Evolutionary conservation across 495 filamentous ascomycete species (phyloP), one percentile per base, ranked within the genome.

Genomic region (Physcia stellaris): DNA sequence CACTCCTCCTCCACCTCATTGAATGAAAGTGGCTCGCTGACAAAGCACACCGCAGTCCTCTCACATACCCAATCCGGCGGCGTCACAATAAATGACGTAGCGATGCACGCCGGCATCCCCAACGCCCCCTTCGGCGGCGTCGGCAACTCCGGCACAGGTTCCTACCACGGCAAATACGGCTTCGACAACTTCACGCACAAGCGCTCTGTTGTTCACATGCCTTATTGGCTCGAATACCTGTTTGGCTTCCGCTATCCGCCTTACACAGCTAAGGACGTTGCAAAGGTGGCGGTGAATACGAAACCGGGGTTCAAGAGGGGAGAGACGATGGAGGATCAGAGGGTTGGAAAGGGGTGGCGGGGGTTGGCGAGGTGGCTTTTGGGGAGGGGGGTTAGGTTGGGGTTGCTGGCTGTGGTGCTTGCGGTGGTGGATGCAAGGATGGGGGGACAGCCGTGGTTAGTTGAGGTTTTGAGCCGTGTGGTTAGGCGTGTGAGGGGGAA

Each of bases 181-280:
- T 43, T 59, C 50, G 33, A 50, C 35, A 17, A 45, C 48, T 36
- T 45, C 33, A 34, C 57, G 24, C 37, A 56, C 10, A 21, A 6
- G 12, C 21, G 53, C 6, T 16, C 49, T 29, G 31, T 53, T 48
- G 37, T 57, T 16, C 37, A 44, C 40, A 18, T 42, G 9, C n/a
- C 48, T 9, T 9, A 16, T 11, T 49, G 37, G 26, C 24, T 51
- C 17, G 37, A 45, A n/a, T 37, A 40, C 27, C 17, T 50, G 13
- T 12, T 41, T 10, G 10, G 31, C 23, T 40, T 46, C 20, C 37
- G 46, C 16, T 49, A 49, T 31, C 29, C 46, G 11, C 42, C 46
- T 6, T 46, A 40, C 15, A n/a, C 32, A 13, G 9, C 21, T 4
- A 20, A 12, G 13, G 16, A 46, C 15, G 33, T 46, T 15, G 11